Base-by-base conservation (phyloP, 257 asterid species). In the Solanum piurae region DNA sequence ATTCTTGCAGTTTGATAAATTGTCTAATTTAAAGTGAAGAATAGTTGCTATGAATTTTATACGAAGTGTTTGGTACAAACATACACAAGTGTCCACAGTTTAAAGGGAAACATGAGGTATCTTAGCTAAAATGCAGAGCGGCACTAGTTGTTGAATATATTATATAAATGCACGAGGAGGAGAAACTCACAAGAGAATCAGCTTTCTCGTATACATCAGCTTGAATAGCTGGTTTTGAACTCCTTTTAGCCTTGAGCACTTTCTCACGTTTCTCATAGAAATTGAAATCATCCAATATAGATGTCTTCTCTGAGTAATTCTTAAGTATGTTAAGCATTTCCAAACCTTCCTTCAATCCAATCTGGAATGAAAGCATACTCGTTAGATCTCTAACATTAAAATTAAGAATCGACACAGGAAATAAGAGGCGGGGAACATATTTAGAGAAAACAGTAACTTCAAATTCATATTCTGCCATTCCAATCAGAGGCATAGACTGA, bases 261-360 rank as follows among this genome's bases (percentile, higher is more conserved):
- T 88, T 94, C 90, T 96, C 98, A 5, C 98, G 97, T 16, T 89
- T 86, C 87, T 94, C 98, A 36, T 96, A 96, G 84, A 96, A 96
- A 68, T 85, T 88, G 88, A 93, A 94, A 89, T 96, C 98, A 46
- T 95, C 96, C 46, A 96, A 88, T 23, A 96, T 86, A 14, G 95
- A 92, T 3, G 98, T 88, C 86, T 90, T 95, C 20, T 89, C 94
- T 1, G 95, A 87, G 91, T 92, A 90, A 87, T 87, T 92, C 91
- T 93, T 94, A 94, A 95, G 95, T 49, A 96, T 96, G 90, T 83
- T 87, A 4, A 96, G 94, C 94, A 96, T 96, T 91, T 95, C 98
- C 55, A 93, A 49, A 36, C 98, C 98, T 88, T 94, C 95, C 87
- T 93, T 91, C 89, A 94, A 86, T 36, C 91, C 94, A 86, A 96